phyloP scores from a whole-genome alignment of 345 rosid species.

The Sisymbrium irio region DNA sequence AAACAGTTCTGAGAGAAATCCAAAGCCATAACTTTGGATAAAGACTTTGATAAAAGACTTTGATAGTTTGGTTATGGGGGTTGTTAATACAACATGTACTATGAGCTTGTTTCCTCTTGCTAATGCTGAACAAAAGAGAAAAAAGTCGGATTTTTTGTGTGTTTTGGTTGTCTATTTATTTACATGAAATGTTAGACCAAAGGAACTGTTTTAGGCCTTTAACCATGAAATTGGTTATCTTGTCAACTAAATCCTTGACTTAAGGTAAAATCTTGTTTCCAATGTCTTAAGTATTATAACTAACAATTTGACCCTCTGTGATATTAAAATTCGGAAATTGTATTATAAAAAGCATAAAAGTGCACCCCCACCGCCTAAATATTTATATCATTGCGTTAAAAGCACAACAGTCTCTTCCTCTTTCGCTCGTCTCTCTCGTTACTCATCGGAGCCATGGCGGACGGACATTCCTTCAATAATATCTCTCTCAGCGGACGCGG shows the following conservation, averaged over 20 bases:
- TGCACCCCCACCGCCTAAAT: neutral
- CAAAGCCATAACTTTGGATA: neutral
- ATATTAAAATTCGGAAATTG: neutral
- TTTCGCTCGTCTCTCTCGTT: neutral
- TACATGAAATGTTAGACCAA: neutral
- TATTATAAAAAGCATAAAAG: neutral
- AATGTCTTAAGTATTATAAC: too few species aligned
- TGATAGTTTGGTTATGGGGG: constrained; percentile 11
- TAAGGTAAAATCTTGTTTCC: too few species aligned
- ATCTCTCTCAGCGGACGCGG: constrained; percentile 89
- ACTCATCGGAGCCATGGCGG: constrained; percentile 50
- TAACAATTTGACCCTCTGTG: neutral
- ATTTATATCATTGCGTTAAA: neutral
- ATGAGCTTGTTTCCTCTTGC: constrained; percentile 26
- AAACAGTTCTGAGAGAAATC: constrained; percentile 77
- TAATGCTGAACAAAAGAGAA: constrained; percentile 8
- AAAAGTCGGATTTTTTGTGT: neutral
- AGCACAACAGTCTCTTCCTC: neutral
- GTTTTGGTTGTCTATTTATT: neutral
- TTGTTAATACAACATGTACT: constrained; percentile 22
- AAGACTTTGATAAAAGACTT: constrained; percentile 18
- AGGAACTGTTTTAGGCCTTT: neutral
- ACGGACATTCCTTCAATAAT: constrained; percentile 72
- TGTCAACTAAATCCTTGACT: neutral
- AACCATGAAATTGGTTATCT: neutral